Conservation (phyloP, 1,139 yeast species). For the Magnusiomyces fungicola region DNA sequence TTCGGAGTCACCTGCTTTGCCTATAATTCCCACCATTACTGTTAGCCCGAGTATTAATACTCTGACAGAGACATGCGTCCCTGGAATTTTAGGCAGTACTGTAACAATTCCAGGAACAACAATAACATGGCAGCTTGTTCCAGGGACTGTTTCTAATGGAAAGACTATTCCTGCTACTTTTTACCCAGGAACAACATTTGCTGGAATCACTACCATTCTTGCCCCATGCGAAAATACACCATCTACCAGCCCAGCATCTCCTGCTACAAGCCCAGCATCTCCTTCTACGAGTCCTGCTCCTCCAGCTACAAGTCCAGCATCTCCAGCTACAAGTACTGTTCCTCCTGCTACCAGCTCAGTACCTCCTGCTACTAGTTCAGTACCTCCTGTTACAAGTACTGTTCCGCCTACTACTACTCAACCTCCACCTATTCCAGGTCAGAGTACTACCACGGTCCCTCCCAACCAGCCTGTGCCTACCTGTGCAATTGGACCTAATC, state of each 20-base stretch:
- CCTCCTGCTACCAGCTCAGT: constrained; percentile 2
- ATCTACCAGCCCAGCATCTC: constrained; percentile 19
- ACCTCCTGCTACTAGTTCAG: background rate
- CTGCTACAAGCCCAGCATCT: constrained; percentile 19
- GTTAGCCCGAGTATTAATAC: background rate
- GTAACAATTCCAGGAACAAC: constrained; percentile 16
- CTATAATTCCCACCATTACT: background rate
- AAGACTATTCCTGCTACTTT: constrained; percentile 10
- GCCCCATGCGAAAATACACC: constrained; percentile 15
- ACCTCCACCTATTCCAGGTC: background rate
- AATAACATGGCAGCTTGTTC: constrained; percentile 16
- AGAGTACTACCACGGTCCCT: background rate
- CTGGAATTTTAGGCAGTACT: background rate
- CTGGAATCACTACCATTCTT: constrained; percentile 21
- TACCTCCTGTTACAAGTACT: constrained; percentile 1
- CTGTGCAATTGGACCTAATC: background rate
- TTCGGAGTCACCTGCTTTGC: too few species aligned
- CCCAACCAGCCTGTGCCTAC: background rate
- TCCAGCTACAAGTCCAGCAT: constrained; percentile 2
- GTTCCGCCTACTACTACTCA: background rate
- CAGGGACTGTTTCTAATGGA: constrained; percentile 8
- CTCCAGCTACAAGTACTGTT: constrained; percentile 5
- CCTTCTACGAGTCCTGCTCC: constrained; percentile 12
- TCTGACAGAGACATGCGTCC: background rate
- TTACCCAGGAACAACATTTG: constrained; percentile 17